These are phyloP conservation scores for Plectosphaerella cucumerina DNA, from an alignment of 2,329 filamentous ascomycete species.

Conservation along the genomic window DNA sequence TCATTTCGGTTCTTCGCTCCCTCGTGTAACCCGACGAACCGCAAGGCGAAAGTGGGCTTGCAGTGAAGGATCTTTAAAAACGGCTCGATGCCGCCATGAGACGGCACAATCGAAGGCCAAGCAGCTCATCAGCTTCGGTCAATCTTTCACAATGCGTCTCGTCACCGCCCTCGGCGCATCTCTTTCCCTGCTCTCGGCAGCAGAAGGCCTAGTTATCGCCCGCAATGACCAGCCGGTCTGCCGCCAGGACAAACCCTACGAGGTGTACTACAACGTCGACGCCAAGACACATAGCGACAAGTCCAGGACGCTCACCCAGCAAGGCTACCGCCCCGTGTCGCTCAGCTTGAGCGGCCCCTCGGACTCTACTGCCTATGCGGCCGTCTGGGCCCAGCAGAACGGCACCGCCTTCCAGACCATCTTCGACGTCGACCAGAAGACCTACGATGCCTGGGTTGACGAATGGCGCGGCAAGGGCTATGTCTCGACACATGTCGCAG, in stretches of 20 bases:
- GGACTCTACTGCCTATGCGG: conserved; percentile 6
- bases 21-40: too few species aligned
- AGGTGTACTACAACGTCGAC: conserved; percentile 6
- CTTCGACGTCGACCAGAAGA: conserved; percentile 5
- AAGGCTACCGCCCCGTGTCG: conserved; percentile 11
- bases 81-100: too few species aligned
- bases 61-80: too few species aligned
- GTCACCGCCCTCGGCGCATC: background rate
- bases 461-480: conserved; percentile 9
- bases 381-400: conserved; percentile 8
- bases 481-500: conserved; percentile 10
- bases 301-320: conserved; percentile 1
- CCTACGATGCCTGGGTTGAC: conserved; percentile 9
- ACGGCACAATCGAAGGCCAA: too few species aligned
- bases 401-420: conserved; percentile 4
- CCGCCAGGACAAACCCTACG: background rate
- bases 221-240: background rate
- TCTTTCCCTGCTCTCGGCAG: background rate
- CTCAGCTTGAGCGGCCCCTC: conserved; percentile 11
- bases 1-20: too few species aligned
- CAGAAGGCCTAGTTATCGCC: background rate
- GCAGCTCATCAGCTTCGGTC: background rate
- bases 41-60: too few species aligned
- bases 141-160: background rate
- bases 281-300: conserved; percentile 3